Evolutionary conservation across 1,139 yeast genomes (phyloP), one percentile per base, ranked within the genome.

Genomic region (Hansenula lynferdii): DNA sequence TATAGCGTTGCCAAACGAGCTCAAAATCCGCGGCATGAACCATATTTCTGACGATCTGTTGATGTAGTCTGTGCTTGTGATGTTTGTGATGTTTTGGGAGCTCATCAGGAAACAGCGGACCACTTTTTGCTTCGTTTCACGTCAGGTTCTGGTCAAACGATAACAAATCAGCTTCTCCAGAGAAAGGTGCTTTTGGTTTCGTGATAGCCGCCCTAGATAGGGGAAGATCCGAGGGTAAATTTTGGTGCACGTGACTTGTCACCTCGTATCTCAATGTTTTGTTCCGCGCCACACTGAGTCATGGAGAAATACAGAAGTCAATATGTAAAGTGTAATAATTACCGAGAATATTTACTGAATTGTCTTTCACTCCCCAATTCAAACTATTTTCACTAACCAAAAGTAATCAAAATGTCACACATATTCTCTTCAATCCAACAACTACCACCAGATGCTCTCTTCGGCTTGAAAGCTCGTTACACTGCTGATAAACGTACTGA

Each of bases 391-490:
- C n/a, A n/a, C n/a, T n/a, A n/a, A n/a, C n/a, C n/a, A n/a, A n/a
- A n/a, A n/a, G n/a, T n/a, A n/a, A n/a, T n/a, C 22, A 49, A 4
- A 18, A 28, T 50, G 53, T 36, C 48, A 10, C 56, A 53, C 40
- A 35, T 49, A 34, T 53, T 53, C 25, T 33, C 54, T 38, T 65
- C 69, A 47, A 69, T 82, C 47, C 69, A 70, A 39, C 76, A 73
- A 53, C 66, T 82, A 47, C 90, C 90, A 28, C 82, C 86, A 26
- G 94, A 84, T 60, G 85, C 90, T 10, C 70, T 84, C 43, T 92
- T 92, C 56, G 95, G 86, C 26, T 75, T 92, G 48, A 85, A 84
- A 61, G 90, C 87, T 34, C 70, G 89, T 54, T 85, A 67, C 65
- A 65, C 67, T 42, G 74, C 75, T 30, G 96, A 90, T 56, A 54